These are phyloP conservation scores for Didymella pinodella DNA, from an alignment of 2,329 filamentous ascomycete genomes.

Conservation along the genomic window DNA sequence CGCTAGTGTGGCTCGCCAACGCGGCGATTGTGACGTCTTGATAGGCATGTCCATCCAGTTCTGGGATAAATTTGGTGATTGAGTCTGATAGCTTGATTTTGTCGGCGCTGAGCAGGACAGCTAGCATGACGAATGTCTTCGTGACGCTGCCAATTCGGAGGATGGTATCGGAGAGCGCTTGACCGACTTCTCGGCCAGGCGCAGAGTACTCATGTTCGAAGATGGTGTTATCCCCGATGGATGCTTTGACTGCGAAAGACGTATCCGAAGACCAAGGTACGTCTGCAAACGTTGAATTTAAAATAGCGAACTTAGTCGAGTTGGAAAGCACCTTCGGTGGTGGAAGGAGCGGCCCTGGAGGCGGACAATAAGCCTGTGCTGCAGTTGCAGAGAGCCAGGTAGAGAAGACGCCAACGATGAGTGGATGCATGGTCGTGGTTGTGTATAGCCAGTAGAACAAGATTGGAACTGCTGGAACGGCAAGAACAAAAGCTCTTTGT, in stretches of 20 bases:
- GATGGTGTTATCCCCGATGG: slow-evolving; percentile 27
- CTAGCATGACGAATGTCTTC: slow-evolving; percentile 39
- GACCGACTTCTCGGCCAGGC: slow-evolving; percentile 22
- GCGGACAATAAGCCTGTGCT: slow-evolving; percentile 29
- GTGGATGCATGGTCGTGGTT: neutral
- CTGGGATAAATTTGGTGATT: slow-evolving; percentile 36
- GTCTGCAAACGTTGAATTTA: slow-evolving; percentile 13
- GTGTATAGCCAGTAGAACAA: slow-evolving; percentile 13
- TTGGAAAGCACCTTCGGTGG: slow-evolving; percentile 21
- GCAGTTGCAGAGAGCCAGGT: neutral
- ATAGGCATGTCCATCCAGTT: slow-evolving; percentile 27
- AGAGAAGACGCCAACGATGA: neutral
- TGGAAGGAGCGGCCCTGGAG: slow-evolving; percentile 35
- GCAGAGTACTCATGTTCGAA: slow-evolving; percentile 30
- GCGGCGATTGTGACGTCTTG: slow-evolving; percentile 32
- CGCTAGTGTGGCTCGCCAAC: slow-evolving; percentile 36
- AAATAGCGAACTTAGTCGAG: slow-evolving; percentile 13
- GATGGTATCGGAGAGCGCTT: slow-evolving; percentile 28
- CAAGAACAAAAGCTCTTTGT: neutral
- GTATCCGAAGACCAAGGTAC: slow-evolving; percentile 24
- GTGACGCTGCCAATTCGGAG: slow-evolving; percentile 37
- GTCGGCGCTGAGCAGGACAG: slow-evolving; percentile 30
- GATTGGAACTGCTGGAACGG: slow-evolving; percentile 4
- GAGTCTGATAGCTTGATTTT: slow-evolving; percentile 34
- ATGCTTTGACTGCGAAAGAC: slow-evolving; percentile 36